A percentile compares a stretch with the other conserved stretches of the same genome.
These are phyloP conservation scores for Zhuliangozyma blackwelliae DNA, from an alignment of 1,139 yeast genomes.

Conservation along the genomic window DNA sequence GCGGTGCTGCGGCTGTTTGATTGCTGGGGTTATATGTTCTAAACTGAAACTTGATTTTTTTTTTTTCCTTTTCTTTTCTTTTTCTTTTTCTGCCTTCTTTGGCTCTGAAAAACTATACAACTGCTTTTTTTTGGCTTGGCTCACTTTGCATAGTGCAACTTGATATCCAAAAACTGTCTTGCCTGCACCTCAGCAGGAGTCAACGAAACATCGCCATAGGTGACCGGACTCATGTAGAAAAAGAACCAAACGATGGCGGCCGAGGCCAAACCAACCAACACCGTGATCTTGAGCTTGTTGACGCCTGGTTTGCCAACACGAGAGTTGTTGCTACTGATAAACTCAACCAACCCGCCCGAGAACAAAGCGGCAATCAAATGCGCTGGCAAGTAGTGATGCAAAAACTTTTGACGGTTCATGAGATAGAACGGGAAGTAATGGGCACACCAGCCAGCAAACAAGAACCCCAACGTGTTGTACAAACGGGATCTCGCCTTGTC, in stretches of 20 bases:
- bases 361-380: constrained; percentile 85
- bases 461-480: constrained; percentile 79
- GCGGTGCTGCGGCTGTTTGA: too few species aligned
- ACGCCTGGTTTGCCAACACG: constrained; percentile 17
- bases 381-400: constrained; percentile 96
- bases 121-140: too few species aligned
- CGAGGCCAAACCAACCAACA: constrained; percentile 39
- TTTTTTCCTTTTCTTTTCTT: not conserved
- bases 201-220: constrained; percentile 74
- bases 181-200: constrained; percentile 58
- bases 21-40: too few species aligned
- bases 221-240: constrained; percentile 73
- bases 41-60: too few species aligned
- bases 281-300: constrained; percentile 21
- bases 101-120: not conserved
- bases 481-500: constrained; percentile 66
- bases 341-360: constrained; percentile 78
- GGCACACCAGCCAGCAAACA: constrained; percentile 81
- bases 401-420: constrained; percentile 89
- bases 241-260: constrained; percentile 59
- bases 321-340: constrained; percentile 64
- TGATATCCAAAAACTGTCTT: constrained; percentile 81
- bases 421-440: constrained; percentile 89
- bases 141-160: constrained; percentile 78
- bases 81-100: too few species aligned